Evolutionary conservation across 768 basidiomycete species (phyloP), one percentile per base, ranked within the genome.

Genomic region (Calocera viscosa): DNA sequence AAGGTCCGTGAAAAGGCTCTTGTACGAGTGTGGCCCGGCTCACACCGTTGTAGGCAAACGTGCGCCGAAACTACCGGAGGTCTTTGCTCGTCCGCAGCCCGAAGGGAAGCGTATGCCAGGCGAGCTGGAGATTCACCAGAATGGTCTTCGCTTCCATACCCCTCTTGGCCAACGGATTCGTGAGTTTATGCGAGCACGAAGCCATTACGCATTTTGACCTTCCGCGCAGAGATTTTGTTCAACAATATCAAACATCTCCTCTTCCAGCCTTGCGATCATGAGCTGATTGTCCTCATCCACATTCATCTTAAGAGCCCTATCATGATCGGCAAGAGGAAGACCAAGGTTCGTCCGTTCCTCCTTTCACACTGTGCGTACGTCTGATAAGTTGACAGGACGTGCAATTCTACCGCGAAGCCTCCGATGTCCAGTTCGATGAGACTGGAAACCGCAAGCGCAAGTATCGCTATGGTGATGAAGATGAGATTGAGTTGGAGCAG

Each of bases 361-460:
- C 43, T 64, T 39, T 43, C 8, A 8, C 43, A 32, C 24, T 24
- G 67, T 33, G 34, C 63, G 3, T 19, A 38, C 38, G n/a, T 14
- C 63, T 65, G 24, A 67, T 68, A 14, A 22, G 22, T 47, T 43
- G 43, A 28, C 69, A 95, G 90, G 96, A 99, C 75, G 85, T 98
- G 5, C 96, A 98, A 84, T 97, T 99, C 76, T 94, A 90, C 80
- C 90, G 95, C 10, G 96, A 98, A 78, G 95, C 94, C 7, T 91
- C 92, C 0, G 96, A 99, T 71, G 91, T 95, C 32, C 91, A 94
- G 70, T 97, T 98, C 73, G 96, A 99, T 73, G 96, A 99, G 76
- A 98, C 96, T 0, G 96, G 96, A n/a, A 98, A 98, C 72, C 84
- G 94, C 71, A 98, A 98, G 77, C 85, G 95, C 66, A 94, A 96